Evolutionary conservation across 1,139 yeast species (phyloP).

Genomic region (Tardiomyces blankii): DNA sequence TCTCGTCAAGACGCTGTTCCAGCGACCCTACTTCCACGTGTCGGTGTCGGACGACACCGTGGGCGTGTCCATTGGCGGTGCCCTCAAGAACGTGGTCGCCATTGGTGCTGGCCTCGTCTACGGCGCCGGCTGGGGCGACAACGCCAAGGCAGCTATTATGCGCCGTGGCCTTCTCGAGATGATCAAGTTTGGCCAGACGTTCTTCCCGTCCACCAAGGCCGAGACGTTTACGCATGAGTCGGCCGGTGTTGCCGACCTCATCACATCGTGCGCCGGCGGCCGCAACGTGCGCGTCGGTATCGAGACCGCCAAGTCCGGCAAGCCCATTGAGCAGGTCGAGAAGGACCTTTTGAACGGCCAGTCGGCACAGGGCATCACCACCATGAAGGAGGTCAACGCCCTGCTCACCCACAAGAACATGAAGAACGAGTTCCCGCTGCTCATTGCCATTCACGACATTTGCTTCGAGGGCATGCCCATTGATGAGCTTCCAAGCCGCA

Average conservation of each 20-base stretch:
- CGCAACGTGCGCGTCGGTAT: constrained; percentile 85
- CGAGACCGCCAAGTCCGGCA: constrained; percentile 48
- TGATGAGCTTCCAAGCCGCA: constrained; percentile 43
- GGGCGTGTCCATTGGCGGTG: constrained; percentile 92
- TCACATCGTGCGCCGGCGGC: constrained; percentile 95
- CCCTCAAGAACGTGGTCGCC: constrained; percentile 88
- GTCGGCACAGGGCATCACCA: constrained; percentile 86
- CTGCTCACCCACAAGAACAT: constrained; percentile 52
- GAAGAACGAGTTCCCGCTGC: constrained; percentile 71
- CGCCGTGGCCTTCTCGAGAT: constrained; percentile 86
- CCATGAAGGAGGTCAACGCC: constrained; percentile 83
- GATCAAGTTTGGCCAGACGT: constrained; percentile 68
- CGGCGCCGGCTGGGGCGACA: constrained; percentile 97
- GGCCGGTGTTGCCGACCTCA: constrained; percentile 95
- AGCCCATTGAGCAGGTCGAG: constrained; percentile 70
- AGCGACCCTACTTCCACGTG: constrained; percentile 93
- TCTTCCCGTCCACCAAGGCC: constrained; percentile 59
- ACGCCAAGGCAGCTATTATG: constrained; percentile 93
- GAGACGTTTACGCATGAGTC: constrained; percentile 82
- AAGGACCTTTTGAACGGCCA: constrained; percentile 79
- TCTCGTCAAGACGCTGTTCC: constrained; percentile 63
- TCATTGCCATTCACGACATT: constrained; percentile 75
- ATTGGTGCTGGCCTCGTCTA: constrained; percentile 91
- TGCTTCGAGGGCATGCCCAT: constrained; percentile 61
- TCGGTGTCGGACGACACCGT: constrained; percentile 81